Base-by-base conservation (phyloP, 495 filamentous ascomycete species). In the Trypethelium eluteriae region DNA sequence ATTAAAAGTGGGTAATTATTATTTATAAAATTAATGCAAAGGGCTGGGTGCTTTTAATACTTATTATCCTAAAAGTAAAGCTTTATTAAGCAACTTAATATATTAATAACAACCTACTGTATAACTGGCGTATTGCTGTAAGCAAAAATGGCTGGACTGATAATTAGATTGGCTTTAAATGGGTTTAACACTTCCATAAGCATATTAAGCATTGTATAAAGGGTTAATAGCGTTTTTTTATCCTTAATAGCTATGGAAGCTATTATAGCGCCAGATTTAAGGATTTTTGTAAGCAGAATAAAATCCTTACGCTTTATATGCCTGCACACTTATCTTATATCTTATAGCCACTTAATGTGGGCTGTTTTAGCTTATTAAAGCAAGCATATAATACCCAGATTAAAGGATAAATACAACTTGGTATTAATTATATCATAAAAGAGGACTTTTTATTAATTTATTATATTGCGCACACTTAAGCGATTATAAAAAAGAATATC, bases 1-100 rank as follows among this genome's bases (percentile, higher is more conserved):
- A 81, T 73, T 63, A 72, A 2, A 70, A 81, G 73, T 83, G 67
- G 74, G 68, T 76, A 47, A 79, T 73, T 59, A 66, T 73, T 32
- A 79, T 82, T 68, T 11, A 78, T 39, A 66, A 46, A 65, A 74
- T 79, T 39, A 69, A 69, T 71, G 64, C 70, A n/a, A 61, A 66
- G 50, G 70, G 76, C 2, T 75, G 32, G 35, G 39, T 56, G 71
- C 65, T 71, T 71, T 76, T 76, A 71, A 41, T 70, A 76, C 70
- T 78, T 64, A 69, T 80, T 72, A 74, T 71, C 67, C 73, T 72
- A 74, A 70, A 72, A 69, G 72, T 67, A 11, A 73, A 74, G 39
- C 44, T 68, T 44, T 65, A 77, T 68, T 46, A 69, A 47, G 64
- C 68, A 47, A 53, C 64, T 0, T 79, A 65, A 73, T 77, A 77